Conservation (phyloP, 2,329 filamentous ascomycete species). For the Aureobasidium musti region DNA sequence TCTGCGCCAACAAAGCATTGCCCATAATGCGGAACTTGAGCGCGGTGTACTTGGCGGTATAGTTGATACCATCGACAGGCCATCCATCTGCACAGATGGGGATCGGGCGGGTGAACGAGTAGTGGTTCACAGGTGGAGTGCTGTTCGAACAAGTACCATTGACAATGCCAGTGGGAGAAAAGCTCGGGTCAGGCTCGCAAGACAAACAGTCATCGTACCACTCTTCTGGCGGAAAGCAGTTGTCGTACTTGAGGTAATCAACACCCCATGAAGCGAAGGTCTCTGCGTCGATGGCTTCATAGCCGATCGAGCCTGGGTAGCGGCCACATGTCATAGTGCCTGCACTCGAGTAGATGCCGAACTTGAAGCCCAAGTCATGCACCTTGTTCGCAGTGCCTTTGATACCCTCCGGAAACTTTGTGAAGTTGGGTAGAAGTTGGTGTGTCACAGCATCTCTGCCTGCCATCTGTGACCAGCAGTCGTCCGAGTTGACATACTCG, state of each 20-base stretch:
- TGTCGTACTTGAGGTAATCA: conserved; percentile 63
- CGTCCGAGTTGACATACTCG: conserved; percentile 56
- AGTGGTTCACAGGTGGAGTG: conserved; percentile 47
- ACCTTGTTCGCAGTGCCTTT: conserved; percentile 47
- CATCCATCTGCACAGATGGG: background rate
- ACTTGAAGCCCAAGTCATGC: conserved; percentile 53
- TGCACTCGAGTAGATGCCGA: conserved; percentile 55
- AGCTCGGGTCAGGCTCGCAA: conserved; percentile 40
- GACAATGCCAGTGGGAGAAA: conserved; percentile 53
- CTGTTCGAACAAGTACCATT: conserved; percentile 49
- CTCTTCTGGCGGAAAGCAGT: conserved; percentile 46
- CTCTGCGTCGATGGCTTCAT: conserved; percentile 60
- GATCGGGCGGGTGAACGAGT: conserved; percentile 48
- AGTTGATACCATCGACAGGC: conserved; percentile 52
- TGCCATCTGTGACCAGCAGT: conserved; percentile 51
- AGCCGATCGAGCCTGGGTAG: conserved; percentile 47
- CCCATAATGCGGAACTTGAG: conserved; percentile 54
- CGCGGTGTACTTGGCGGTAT: conserved; percentile 50
- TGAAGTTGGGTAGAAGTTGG: background rate
- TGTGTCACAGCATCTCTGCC: conserved; percentile 49
- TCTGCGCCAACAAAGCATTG: conserved; percentile 51
- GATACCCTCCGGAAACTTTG: background rate
- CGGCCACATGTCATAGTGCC: conserved; percentile 35
- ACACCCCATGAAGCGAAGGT: conserved; percentile 62
- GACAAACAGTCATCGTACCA: background rate